Conservation (phyloP, 768 basidiomycete species). For the Boletus barrowsii region DNA sequence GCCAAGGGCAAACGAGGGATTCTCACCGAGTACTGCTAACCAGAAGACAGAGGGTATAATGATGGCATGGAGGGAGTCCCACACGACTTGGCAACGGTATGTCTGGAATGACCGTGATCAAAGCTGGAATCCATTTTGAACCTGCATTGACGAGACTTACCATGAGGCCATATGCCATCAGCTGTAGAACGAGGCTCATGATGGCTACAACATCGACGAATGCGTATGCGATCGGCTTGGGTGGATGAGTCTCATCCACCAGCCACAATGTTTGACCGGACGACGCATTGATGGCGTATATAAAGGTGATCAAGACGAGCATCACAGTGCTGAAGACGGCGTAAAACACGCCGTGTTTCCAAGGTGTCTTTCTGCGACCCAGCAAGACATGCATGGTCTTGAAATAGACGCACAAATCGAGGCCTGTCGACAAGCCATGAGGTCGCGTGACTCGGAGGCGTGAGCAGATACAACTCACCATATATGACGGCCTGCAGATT, state of each 20-base stretch:
- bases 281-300: background rate
- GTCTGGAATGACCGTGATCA: constrained; percentile 22
- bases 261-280: constrained; percentile 32
- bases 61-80: constrained; percentile 11
- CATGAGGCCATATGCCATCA: constrained; percentile 30
- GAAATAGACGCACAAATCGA: constrained; percentile 18
- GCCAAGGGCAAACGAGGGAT: background rate
- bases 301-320: background rate
- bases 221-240: too few species aligned
- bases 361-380: background rate
- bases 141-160: constrained; percentile 1
- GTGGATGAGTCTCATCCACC: constrained; percentile 23
- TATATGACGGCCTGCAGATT: background rate
- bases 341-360: constrained; percentile 8
- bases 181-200: constrained; percentile 19
- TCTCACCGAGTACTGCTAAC: constrained; percentile 11
- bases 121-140: background rate
- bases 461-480: background rate
- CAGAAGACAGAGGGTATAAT: constrained; percentile 15
- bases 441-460: background rate
- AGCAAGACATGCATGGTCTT: constrained; percentile 11
- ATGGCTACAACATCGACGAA: too few species aligned
- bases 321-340: constrained; percentile 11
- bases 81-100: constrained; percentile 36
- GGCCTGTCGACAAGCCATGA: constrained; percentile 1